phyloP scores from a whole-genome alignment of 208 protist genomes.

The Trypanosoma lewisi region DNA sequence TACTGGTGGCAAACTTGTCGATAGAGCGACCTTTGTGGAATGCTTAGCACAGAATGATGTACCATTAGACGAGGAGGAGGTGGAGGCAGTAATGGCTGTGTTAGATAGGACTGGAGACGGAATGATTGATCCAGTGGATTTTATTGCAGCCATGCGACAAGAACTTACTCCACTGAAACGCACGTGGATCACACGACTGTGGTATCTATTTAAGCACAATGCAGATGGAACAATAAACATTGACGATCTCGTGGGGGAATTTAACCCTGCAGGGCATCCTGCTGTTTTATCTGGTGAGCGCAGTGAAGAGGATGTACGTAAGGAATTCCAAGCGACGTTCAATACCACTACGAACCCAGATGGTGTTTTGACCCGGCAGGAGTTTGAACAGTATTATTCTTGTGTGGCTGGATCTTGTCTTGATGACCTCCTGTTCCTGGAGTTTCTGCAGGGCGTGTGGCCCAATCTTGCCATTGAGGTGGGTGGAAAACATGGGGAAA shows the following conservation, averaged over 20 bases:
- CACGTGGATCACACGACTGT: slow-evolving; percentile 65
- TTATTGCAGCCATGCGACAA: slow-evolving; percentile 59
- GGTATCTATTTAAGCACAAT: slow-evolving; percentile 50
- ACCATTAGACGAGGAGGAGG: slow-evolving; percentile 45
- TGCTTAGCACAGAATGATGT: slow-evolving; percentile 48
- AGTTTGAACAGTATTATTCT: slow-evolving; percentile 85
- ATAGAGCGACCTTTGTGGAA: slow-evolving; percentile 31
- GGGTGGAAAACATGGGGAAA: slow-evolving; percentile 23
- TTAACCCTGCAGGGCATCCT: slow-evolving; percentile 54
- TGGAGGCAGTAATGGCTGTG: slow-evolving; percentile 50
- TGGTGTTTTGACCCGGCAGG: slow-evolving; percentile 65
- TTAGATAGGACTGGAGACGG: slow-evolving; percentile 57
- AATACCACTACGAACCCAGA: slow-evolving; percentile 82
- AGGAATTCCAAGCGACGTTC: slow-evolving; percentile 67
- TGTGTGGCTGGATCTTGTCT: slow-evolving; percentile 49
- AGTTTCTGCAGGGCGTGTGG: slow-evolving; percentile 65
- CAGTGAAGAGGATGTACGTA: slow-evolving; percentile 36
- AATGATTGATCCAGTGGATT: slow-evolving; percentile 65
- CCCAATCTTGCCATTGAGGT: slow-evolving; percentile 29
- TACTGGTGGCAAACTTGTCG: slow-evolving; percentile 39
- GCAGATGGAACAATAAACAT: slow-evolving; percentile 35
- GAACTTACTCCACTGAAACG: slow-evolving; percentile 47
- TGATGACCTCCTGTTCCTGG: slow-evolving; percentile 64
- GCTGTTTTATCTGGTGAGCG: slow-evolving; percentile 43
- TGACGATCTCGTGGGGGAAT: slow-evolving; percentile 39